Evolutionary conservation across 768 basidiomycete species (phyloP), one percentile per base, ranked within the genome.

Genomic region (Clathrus columnatus): DNA sequence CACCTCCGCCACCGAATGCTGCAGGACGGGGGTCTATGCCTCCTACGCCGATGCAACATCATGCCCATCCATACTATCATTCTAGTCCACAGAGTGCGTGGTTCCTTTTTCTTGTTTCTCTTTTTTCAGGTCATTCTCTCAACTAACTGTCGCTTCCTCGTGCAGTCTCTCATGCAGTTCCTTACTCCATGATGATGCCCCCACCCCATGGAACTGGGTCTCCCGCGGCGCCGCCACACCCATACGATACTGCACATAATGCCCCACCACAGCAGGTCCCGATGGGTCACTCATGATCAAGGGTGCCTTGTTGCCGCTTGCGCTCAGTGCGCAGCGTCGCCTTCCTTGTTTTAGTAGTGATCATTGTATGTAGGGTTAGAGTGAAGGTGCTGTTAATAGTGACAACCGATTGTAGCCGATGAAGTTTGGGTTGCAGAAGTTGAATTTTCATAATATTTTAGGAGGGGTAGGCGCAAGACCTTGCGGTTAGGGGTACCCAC

Each of bases 131-230:
- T 57, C 54, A 52, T 48, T 62, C 48, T 68, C 60, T 51, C 48
- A 62, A 65, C 60, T 63, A 72, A 60, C 70, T 63, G 45, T 61
- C 59, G 56, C 54, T 61, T 64, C 32, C 24, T 20, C 18, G 16
- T 51, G 60, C 70, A 92, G 90, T 91, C 67, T 83, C 84, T 69
- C 90, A 91, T 62, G 87, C 90, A 29, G 81, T 87, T 60, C 85
- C 87, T 47, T 92, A 91, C 67, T 84, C 79, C n/a, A 87, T 89
- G 85, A 91, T 91, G 87, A 89, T 90, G 85, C 85, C 83, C 53
- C 86, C 85, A 54, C 60, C 55, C 23, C 84, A 84, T 14, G 82
- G 84, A 49, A 36, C 57, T 6, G 79, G 7, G 11, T 36, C 36
- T 4, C 36, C 75, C 56, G 72, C 70, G n/a, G 77, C 73, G 44